A percentile compares a stretch with the other conserved stretches of the same genome.
Evolutionary conservation across 2,329 filamentous ascomycete species (phyloP).

Genomic region (Aspergillus sp.): DNA sequence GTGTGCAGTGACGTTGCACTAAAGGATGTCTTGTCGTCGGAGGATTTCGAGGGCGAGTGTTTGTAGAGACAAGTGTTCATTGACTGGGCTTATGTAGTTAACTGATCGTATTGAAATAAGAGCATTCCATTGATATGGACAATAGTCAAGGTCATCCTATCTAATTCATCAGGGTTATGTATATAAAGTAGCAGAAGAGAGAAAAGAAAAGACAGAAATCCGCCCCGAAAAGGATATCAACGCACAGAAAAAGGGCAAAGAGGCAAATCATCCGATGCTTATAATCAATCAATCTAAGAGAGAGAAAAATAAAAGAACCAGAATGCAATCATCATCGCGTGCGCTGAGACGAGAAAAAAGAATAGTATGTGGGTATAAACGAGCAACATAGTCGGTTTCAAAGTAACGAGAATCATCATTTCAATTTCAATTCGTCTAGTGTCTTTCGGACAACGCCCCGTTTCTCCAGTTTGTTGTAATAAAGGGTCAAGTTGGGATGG

Average conservation of each 20-base stretch:
- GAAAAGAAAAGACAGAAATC: background rate
- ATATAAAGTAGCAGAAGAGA: background rate
- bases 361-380: background rate
- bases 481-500: conserved; percentile 35
- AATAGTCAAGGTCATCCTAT: background rate
- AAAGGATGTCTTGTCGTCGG: conserved; percentile 34
- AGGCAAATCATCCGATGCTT: background rate
- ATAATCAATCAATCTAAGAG: background rate
- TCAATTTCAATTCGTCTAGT: conserved; percentile 22
- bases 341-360: background rate
- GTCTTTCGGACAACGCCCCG: conserved; percentile 37
- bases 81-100: background rate
- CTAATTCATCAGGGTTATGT: background rate
- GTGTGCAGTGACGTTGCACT: conserved; percentile 50
- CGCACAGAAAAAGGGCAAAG: background rate
- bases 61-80: background rate
- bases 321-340: background rate
- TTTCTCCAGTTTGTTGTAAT: conserved; percentile 40
- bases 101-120: background rate
- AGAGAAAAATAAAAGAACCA: background rate
- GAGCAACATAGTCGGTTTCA: background rate
- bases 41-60: conserved; percentile 28
- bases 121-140: background rate
- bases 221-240: background rate
- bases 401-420: background rate